phyloP scores from a whole-genome alignment of 192 early-diverging fungal genomes.

The Podila epigama region DNA sequence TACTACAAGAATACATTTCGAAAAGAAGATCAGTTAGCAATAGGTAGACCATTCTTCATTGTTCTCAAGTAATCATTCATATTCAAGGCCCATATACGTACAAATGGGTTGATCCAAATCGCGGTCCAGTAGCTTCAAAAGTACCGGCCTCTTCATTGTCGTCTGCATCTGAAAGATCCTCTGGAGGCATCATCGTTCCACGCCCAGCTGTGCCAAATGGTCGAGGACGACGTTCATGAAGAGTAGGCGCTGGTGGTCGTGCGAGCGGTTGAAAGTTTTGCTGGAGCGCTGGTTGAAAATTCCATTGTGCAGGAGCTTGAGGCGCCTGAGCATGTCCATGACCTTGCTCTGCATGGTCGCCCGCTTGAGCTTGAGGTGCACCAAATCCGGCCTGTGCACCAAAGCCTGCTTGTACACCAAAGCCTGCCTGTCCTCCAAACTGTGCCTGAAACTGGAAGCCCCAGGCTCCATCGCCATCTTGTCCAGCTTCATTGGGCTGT shows the following conservation, averaged over 20 bases:
- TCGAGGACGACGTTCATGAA: neutral
- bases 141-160: neutral
- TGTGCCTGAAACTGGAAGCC: neutral
- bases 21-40: neutral
- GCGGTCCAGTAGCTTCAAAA: too few species aligned
- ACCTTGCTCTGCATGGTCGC: neutral
- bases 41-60: neutral
- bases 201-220: neutral
- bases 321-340: neutral
- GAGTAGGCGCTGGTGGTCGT: neutral
- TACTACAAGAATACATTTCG: neutral
- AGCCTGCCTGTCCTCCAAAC: too few species aligned
- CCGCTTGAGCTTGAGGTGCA: neutral
- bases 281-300: neutral
- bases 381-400: neutral
- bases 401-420: conserved; percentile 2
- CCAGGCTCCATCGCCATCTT: conserved; percentile 3
- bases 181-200: neutral
- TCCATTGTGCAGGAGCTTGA: neutral
- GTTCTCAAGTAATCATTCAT: neutral
- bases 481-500: conserved; percentile 7
- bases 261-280: neutral
- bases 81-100: too few species aligned
- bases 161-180: neutral
- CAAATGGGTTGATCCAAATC: neutral